phyloP scores from a whole-genome alignment of 2,329 filamentous ascomycete species.

The Pseudogymnoascus sp. region DNA sequence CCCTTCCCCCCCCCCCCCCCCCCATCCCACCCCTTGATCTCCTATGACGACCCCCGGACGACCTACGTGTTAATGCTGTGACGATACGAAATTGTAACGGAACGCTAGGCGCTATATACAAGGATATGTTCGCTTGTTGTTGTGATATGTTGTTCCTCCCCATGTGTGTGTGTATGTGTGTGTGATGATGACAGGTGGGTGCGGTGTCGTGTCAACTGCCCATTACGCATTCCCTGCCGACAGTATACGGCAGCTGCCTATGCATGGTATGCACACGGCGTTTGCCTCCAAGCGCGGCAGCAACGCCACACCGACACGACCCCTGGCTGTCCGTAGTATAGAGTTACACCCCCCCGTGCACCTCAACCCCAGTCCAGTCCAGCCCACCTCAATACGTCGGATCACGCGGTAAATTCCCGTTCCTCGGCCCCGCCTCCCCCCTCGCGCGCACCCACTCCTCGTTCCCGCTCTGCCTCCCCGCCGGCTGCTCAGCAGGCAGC shows the following conservation, averaged over 20 bases:
- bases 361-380: background rate
- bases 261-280: background rate
- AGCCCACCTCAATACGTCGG: background rate
- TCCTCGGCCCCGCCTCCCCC: slow-evolving; percentile 34
- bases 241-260: background rate
- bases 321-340: too few species aligned
- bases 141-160: background rate
- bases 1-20: slow-evolving; percentile 46
- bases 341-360: background rate
- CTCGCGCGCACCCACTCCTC: slow-evolving; percentile 43
- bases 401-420: background rate
- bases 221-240: background rate
- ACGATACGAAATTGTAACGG: background rate
- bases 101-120: background rate
- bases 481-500: slow-evolving; percentile 49
- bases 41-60: background rate
- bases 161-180: background rate
- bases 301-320: background rate
- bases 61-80: background rate
- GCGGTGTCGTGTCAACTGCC: background rate
- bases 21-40: too few species aligned
- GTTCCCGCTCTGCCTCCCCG: slow-evolving; percentile 41
- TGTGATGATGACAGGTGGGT: background rate
- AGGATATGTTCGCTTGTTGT: background rate
- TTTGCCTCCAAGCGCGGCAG: background rate